A percentile compares a stretch with the other conserved stretches of the same genome.
Evolutionary conservation across 2,329 filamentous ascomycete genomes (phyloP).

Genomic region (Microthyrium microscopicum): DNA sequence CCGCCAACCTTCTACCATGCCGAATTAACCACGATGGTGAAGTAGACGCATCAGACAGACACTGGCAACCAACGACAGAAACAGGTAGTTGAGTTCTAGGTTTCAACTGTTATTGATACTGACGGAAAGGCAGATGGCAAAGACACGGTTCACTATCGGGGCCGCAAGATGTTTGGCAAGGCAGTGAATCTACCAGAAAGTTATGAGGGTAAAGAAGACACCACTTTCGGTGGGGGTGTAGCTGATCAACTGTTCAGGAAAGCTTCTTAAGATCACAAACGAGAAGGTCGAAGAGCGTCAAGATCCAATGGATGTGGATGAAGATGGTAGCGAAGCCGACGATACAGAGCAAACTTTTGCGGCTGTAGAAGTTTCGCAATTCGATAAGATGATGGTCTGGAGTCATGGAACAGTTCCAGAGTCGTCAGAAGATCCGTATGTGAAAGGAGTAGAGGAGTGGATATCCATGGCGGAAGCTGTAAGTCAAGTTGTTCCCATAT

Average conservation of each 20-base stretch:
- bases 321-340: conserved; percentile 12
- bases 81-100: conserved; percentile 19
- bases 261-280: conserved; percentile 16
- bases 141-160: conserved; percentile 54
- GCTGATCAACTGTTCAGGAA: conserved; percentile 5
- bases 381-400: conserved; percentile 71
- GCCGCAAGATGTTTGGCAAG: conserved; percentile 59
- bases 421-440: conserved; percentile 47
- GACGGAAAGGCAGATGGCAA: conserved; percentile 16
- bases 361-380: conserved; percentile 48
- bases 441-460: conserved; percentile 69
- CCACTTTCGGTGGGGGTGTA: not conserved
- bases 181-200: conserved; percentile 49
- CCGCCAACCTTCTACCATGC: conserved; percentile 63
- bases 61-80: conserved; percentile 48
- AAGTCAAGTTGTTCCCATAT: conserved; percentile 16
- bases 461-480: conserved; percentile 54
- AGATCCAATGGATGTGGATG: conserved; percentile 7
- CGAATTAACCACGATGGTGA: conserved; percentile 63
- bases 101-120: conserved; percentile 8
- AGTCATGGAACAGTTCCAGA: conserved; percentile 55
- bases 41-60: conserved; percentile 44
- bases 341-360: conserved; percentile 19
- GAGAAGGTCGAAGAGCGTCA: conserved; percentile 9
- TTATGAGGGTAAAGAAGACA: conserved; percentile 41